phyloP scores from a whole-genome alignment of 2,329 filamentous ascomycete species.

The Trichoderma hamatum region DNA sequence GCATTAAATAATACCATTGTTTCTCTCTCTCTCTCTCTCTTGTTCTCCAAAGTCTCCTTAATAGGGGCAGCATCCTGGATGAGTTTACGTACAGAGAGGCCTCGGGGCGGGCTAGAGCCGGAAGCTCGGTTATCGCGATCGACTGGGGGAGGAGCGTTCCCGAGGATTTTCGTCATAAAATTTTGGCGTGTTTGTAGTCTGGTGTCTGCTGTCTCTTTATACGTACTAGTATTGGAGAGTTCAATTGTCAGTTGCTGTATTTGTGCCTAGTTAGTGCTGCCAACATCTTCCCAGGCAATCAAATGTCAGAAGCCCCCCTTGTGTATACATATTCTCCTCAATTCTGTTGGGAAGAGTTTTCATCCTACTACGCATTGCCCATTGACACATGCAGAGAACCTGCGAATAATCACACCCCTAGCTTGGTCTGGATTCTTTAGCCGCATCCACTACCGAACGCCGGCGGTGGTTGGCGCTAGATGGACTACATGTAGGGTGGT shows the following conservation, averaged over 20 bases:
- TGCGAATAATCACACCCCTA: slow-evolving; percentile 10
- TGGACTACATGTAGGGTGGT: background rate
- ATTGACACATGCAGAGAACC: slow-evolving; percentile 23
- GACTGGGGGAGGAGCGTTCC: slow-evolving; percentile 1
- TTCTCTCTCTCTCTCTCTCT: background rate
- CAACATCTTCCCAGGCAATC: background rate
- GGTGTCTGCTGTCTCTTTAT: background rate
- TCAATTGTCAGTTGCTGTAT: too few species aligned
- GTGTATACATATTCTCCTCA: background rate
- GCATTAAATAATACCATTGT: background rate
- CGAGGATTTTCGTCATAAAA: background rate
- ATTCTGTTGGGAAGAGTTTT: background rate
- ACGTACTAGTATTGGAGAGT: too few species aligned
- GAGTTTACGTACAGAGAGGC: background rate
- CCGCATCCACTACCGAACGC: slow-evolving; percentile 18
- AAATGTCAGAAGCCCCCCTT: background rate
- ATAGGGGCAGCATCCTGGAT: background rate
- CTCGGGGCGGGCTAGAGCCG: slow-evolving; percentile 1
- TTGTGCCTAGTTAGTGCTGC: too few species aligned
- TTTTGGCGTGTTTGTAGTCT: background rate
- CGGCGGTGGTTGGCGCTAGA: slow-evolving; percentile 21
- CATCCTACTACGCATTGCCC: background rate
- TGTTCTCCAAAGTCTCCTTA: background rate
- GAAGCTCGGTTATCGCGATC: slow-evolving; percentile 24
- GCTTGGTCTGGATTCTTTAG: slow-evolving; percentile 10